Base-by-base conservation (phyloP, 805 yeast species). In the Starmera dryadoides region DNA sequence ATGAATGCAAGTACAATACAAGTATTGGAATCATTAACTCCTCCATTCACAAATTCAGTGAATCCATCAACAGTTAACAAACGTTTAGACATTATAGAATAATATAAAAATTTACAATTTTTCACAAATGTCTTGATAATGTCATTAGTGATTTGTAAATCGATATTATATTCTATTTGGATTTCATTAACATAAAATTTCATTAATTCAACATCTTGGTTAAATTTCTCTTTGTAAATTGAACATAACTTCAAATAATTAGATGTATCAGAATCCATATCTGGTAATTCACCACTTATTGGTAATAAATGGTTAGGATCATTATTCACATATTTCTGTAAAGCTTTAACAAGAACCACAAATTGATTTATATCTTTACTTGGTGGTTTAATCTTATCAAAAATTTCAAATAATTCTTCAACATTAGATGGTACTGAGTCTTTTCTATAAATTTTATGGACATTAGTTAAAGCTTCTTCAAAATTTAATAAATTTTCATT, bases 211-310 rank as follows among this genome's bases (percentile, higher is more conserved):
- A 62, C 55, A 55, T 88, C 95, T 2, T 42, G 35, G 9, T 48
- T 41, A 2, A 84, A 79, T 50, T 81, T 81, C 1, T 55, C 60
- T 15, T 69, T 56, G 53, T 86, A 91, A 3, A 86, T 48, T 0
- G 52, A 52, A 54, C 79, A 83, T 29, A 91, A 59, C 8, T 51
- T 56, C 2, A 81, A 65, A 55, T 84, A 91, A 40, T 66, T 66
- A 8, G 60, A 58, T 0, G 96, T 81, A 44, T 79, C 77, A 0
- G 95, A 75, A 17, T 85, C 82, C 96, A 91, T 91, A 56, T 89
- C 98, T 0, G 96, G 95, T 6, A 89, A 54, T 1, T 64, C 71
- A 0, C 95, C 96, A 3, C 81, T 68, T 2, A 86, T 58, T 0
- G 96, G 95, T n/a, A 86, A 63, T 5, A 62, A 55, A 32, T 21